Conservation (phyloP, 73 alveolate species). For the Breviolum minutum region DNA sequence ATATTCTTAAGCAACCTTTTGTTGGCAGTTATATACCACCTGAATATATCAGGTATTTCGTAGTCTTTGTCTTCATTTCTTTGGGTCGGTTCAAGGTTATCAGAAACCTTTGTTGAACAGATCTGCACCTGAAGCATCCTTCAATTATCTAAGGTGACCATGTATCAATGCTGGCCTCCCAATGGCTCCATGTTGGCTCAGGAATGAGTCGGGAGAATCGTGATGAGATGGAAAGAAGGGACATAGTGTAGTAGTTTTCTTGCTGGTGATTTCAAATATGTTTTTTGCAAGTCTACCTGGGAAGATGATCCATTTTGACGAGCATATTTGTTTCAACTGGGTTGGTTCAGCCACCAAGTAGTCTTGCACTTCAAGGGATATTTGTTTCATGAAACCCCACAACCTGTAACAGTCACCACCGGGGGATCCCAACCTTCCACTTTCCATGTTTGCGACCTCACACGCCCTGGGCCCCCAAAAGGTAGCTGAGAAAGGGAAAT, state of each 20-base stretch:
- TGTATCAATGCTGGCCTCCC: conserved; percentile 93
- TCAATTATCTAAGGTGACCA: conserved; percentile 27
- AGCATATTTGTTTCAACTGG: no score
- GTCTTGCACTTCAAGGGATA: no score
- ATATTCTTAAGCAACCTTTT: no score
- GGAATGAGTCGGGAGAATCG: neutral
- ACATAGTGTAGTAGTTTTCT: neutral
- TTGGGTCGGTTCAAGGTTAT: neutral
- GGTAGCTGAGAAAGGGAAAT: no score
- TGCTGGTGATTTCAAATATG: neutral
- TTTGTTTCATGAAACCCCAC: no score
- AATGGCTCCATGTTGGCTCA: conserved; percentile 79
- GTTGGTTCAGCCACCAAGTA: no score
- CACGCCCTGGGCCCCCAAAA: no score
- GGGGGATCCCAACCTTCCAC: no score
- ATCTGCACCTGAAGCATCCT: neutral
- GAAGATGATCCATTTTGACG: no score
- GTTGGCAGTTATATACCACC: no score
- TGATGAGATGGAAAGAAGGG: neutral
- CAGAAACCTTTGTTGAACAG: neutral
- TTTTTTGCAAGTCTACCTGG: neutral
- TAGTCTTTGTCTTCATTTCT: neutral
- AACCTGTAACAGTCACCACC: no score
- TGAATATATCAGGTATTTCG: neutral
- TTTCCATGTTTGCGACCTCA: no score